Base-by-base conservation (phyloP, 352 stramenopile species). In the Hyaloperonospora brassicae region DNA sequence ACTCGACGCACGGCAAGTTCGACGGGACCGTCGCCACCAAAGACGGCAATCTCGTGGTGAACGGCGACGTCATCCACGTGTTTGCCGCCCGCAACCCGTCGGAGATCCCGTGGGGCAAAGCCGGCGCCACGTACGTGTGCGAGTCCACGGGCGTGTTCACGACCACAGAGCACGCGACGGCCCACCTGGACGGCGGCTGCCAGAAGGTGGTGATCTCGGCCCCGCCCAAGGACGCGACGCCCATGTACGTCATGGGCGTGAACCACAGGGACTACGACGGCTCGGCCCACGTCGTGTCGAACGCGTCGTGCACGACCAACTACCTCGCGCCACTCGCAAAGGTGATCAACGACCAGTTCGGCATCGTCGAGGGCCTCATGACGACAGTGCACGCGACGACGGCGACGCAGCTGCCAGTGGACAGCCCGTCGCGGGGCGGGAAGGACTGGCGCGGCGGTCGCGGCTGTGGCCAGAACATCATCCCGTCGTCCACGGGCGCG, bases 251-350 rank as follows among this genome's bases (percentile, higher is more conserved):
- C 57, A 98, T 98, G 75, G 96, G 96, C 67, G 96, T 99, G 48
- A 99, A 99, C 86, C 64, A 98, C 56, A 73, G 95, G 45, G 66
- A 83, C 35, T 99, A 99, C 79, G 77, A 93, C 49, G 62, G 63
- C 47, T 81, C 79, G 62, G 93, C 97, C 72, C 62, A 97, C 75
- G 88, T 98, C 51, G 94, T 99, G 58, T 98, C 95, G 52, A 98
- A 97, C 74, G 96, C 96, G 22, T 98, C 92, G 52, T 99, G 96
- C 80, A 99, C 96, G 52, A 99, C 96, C 63, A 99, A 99, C 86
- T 98, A 95, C 69, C 80, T 99, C 54, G 96, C 95, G 47, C 96
- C 96, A 21, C 68, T 98, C 46, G 95, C 96, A 57, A 98, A 99
- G 86, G 93, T 98, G 50, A 87, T 99, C 62, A 91, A 99, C 79